Base-by-base conservation (phyloP, 208 protist genomes). In the Crithidia bombi region DNA sequence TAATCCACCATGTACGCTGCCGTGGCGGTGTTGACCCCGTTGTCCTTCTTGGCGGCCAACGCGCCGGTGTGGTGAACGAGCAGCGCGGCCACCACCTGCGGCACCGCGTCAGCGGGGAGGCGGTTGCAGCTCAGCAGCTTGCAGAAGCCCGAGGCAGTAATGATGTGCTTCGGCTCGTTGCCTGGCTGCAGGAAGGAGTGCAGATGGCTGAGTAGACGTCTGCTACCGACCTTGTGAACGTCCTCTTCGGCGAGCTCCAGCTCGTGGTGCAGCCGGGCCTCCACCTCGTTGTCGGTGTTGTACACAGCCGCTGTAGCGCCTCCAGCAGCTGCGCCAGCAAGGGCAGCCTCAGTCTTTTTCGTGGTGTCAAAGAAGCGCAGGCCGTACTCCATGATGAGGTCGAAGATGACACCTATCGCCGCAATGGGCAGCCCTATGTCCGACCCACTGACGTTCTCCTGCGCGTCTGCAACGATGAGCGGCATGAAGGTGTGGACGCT, bases 401-500 rank as follows among this genome's bases (percentile, higher is more conserved):
- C 92, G 56, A 95, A 92, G 69, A 79, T 57, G 23, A 89, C 87
- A 14, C 84, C 89, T 12, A 95, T 70, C 14, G 92, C 87, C 9
- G 88, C 79, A 30, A 89, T 43, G 30, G 92, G 70, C 7, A 94
- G 83, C 19, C 79, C 83, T 14, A 77, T 35, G 36, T 68, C 54
- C 10, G 44, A 15, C 33, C 38, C 52, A 15, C 33, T 56, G 15
- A 69, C 66, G 46, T 69, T 73, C 23, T 85, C 83, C 32, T 77
- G 63, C 6, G 92, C 79, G 63, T 95, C 88, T 38, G 66, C 76
- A 11, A 95, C 51, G 59, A 96, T 87, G 23, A 95, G 75, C 12
- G 92, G 92, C 79, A 96, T 85, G 74, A 96, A 96, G 41, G 92
- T 96, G 75, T 96, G 92, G 36, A 96, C 92, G 28, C 82, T 82